Percentiles rank a stretch among this genome's conserved stretches.
Evolutionary conservation across 306 rosid genomes (phyloP).

Genomic region (Rosa chinensis): DNA sequence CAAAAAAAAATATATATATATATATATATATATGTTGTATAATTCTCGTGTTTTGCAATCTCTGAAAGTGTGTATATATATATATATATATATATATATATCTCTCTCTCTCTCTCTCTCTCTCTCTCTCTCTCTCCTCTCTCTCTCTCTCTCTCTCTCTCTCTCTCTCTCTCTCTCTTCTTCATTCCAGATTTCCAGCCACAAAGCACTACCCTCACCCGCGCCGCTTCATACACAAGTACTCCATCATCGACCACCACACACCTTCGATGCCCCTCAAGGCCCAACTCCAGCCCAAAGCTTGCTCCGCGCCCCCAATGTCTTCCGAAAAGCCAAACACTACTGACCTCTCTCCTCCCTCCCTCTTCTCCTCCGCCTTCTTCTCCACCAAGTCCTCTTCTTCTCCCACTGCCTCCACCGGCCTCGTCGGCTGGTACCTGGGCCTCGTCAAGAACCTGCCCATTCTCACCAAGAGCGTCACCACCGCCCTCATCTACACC

Average conservation of each 20-base stretch:
- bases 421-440: slow-evolving; percentile 78
- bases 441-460: slow-evolving; percentile 66
- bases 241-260: slow-evolving; percentile 25
- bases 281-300: slow-evolving; percentile 33
- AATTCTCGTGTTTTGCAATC: too few species aligned
- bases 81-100: too few species aligned
- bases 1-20: too few species aligned
- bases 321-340: too few species aligned
- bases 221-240: slow-evolving; percentile 32
- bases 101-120: too few species aligned
- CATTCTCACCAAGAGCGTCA: slow-evolving; percentile 68
- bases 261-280: slow-evolving; percentile 16
- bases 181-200: too few species aligned
- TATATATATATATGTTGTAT: too few species aligned
- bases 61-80: too few species aligned
- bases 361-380: slow-evolving; percentile 44
- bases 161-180: too few species aligned
- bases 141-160: too few species aligned
- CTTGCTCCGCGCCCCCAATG: too few species aligned
- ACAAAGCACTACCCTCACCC: slow-evolving; percentile 19
- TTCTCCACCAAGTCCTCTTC: slow-evolving; percentile 49
- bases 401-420: slow-evolving; percentile 30
- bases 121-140: too few species aligned
- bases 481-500: slow-evolving; percentile 67
- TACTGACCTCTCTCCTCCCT: slow-evolving; percentile 2